Conservation (phyloP, 106 monocot species). For the Dioscorea alata region DNA sequence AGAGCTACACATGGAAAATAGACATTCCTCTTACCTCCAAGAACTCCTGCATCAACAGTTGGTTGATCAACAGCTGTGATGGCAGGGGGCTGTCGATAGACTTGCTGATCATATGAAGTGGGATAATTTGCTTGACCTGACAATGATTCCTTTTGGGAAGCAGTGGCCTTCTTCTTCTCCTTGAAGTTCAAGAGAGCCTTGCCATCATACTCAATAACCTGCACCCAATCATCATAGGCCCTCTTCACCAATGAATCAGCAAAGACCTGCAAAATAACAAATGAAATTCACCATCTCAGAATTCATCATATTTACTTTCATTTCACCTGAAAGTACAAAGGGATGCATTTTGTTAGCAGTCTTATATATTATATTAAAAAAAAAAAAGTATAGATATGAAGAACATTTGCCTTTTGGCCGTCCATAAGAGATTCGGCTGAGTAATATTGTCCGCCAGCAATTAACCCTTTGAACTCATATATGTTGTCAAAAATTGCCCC, state of each 20-base stretch:
- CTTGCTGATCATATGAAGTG: constrained; percentile 3
- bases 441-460: constrained; percentile 40
- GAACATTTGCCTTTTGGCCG: constrained; percentile 43
- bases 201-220: constrained; percentile 84
- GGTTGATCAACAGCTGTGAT: constrained; percentile 3
- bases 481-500: constrained; percentile 70
- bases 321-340: background rate
- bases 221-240: constrained; percentile 88
- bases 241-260: constrained; percentile 81
- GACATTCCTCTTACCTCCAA: constrained; percentile 25
- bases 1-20: too few relatives aligned
- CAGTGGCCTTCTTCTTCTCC: constrained; percentile 17
- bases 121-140: constrained; percentile 12
- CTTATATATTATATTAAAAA: background rate
- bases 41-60: constrained; percentile 13
- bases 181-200: constrained; percentile 65
- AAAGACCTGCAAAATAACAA: constrained; percentile 46
- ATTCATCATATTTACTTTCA: background rate
- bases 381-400: constrained; percentile 6
- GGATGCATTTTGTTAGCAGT: background rate
- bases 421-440: constrained; percentile 51
- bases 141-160: constrained; percentile 6
- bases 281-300: background rate
- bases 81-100: background rate
- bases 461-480: constrained; percentile 57